A percentile compares a stretch with the other conserved stretches of the same genome.
Evolutionary conservation across 2,329 filamentous ascomycete species (phyloP).

Genomic region (Cercospora sp.): DNA sequence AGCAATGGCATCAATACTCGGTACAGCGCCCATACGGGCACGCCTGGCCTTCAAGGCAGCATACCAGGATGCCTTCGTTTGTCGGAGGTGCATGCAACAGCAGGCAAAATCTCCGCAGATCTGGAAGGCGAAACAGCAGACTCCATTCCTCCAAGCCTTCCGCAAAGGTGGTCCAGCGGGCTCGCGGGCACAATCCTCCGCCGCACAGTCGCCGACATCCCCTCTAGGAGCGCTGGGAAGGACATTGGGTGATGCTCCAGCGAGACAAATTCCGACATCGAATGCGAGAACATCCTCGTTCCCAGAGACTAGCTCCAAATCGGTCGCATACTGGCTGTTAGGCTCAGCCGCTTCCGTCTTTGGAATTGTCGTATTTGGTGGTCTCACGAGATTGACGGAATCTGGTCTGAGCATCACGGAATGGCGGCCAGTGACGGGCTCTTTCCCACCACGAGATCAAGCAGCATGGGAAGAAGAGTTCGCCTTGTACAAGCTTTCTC

Average conservation of each 20-base stretch:
- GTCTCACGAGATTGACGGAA: slow-evolving; percentile 89
- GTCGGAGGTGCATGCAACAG: slow-evolving; percentile 38
- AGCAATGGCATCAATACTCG: slow-evolving; percentile 26
- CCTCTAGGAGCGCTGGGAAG: slow-evolving; percentile 38
- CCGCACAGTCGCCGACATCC: slow-evolving; percentile 27
- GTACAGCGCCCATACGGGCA: slow-evolving; percentile 28
- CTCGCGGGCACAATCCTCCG: slow-evolving; percentile 26
- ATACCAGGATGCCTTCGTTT: slow-evolving; percentile 33
- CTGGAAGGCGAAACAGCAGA: slow-evolving; percentile 32
- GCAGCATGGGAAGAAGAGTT: slow-evolving; percentile 93
- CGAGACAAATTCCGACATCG: slow-evolving; percentile 1
- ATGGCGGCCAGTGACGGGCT: slow-evolving; percentile 96
- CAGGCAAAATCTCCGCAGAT: slow-evolving; percentile 23
- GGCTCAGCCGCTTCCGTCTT: slow-evolving; percentile 92
- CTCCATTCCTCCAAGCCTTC: slow-evolving; percentile 40
- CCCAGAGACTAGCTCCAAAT: slow-evolving; percentile 60
- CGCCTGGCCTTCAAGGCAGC: slow-evolving; percentile 27
- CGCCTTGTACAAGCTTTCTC: slow-evolving; percentile 84
- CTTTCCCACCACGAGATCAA: slow-evolving; percentile 74
- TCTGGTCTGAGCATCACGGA: slow-evolving; percentile 97
- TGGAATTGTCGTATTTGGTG: slow-evolving; percentile 93
- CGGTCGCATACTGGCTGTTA: slow-evolving; percentile 87
- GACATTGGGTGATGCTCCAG: slow-evolving; percentile 27
- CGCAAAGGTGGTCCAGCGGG: slow-evolving; percentile 29
- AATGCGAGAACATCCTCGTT: slow-evolving; percentile 26